These are phyloP conservation scores for Daphne laureola DNA, from an alignment of 441 rosid species.

Conservation along the genomic window DNA sequence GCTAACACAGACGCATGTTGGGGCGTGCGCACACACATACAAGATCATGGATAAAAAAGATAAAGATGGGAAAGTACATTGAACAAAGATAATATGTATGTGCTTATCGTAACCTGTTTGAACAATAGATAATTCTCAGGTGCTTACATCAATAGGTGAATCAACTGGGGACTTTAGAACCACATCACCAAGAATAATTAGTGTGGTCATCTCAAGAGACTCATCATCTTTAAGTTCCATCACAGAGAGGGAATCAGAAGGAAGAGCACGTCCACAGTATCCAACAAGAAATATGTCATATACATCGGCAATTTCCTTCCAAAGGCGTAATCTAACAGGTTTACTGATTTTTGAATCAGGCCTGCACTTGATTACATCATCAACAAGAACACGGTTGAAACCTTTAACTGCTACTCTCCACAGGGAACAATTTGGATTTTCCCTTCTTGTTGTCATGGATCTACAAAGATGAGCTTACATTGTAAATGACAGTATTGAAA, in stretches of 20 bases:
- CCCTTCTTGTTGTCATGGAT: constrained; percentile 97
- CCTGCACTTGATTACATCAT: constrained; percentile 49
- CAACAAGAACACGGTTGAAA: constrained; percentile 66
- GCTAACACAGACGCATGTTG: no score
- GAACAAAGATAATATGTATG: no score
- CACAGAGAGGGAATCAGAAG: constrained; percentile 65
- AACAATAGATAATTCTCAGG: no score
- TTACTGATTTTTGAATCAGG: constrained; percentile 46
- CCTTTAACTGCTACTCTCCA: constrained; percentile 95
- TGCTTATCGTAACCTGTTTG: no score
- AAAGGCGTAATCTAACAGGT: constrained; percentile 66
- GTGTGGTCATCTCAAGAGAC: constrained; percentile 74
- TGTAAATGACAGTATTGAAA: constrained; percentile 7
- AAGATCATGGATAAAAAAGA: no score
- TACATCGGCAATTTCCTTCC: constrained; percentile 98
- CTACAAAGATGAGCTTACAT: constrained; percentile 28
- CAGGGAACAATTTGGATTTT: constrained; percentile 87
- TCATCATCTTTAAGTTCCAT: constrained; percentile 57
- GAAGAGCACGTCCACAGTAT: constrained; percentile 93
- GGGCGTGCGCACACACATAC: no score
- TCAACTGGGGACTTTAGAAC: constrained; percentile 70
- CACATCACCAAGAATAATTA: constrained; percentile 73
- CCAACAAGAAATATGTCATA: constrained; percentile 94
- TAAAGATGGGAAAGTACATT: no score
- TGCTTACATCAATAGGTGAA: constrained; percentile 76